A percentile compares a stretch with the other conserved stretches of the same genome.
Conservation (phyloP, 306 rosid genomes). For the Luffa aegyptiaca region DNA sequence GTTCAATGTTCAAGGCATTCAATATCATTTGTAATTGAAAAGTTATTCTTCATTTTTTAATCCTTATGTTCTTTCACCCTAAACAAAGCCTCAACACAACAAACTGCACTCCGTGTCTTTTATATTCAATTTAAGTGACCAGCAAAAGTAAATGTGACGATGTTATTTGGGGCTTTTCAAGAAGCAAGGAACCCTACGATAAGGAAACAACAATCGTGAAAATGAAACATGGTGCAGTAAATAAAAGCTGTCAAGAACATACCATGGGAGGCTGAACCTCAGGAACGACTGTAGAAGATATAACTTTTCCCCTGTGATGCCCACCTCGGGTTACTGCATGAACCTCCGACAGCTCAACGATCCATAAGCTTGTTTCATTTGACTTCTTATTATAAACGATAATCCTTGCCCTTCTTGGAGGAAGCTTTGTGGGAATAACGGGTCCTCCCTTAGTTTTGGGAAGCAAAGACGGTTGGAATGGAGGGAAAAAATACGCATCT, state of each 20-base stretch:
- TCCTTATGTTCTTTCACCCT: neutral
- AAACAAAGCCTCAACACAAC: neutral
- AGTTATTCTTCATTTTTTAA: neutral
- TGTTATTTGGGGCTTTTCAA: neutral
- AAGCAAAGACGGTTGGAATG: conserved; percentile 86
- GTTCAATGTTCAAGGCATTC: neutral
- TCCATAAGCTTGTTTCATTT: conserved; percentile 60
- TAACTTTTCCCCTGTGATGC: conserved; percentile 86
- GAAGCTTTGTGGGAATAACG: conserved; percentile 67
- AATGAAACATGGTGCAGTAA: neutral
- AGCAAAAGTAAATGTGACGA: neutral
- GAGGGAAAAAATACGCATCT: conserved; percentile 89
- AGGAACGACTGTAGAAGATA: conserved; percentile 58
- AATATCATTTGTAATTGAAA: neutral
- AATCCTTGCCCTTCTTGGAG: conserved; percentile 84
- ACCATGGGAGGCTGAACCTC: conserved; percentile 97
- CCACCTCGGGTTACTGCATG: conserved; percentile 95
- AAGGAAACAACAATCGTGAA: neutral
- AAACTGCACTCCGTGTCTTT: neutral
- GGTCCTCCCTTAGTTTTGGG: conserved; percentile 82
- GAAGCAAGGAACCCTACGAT: neutral
- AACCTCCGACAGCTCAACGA: conserved; percentile 74
- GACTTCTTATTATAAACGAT: conserved; percentile 74
- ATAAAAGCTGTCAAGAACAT: neutral
- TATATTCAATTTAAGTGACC: neutral